These are phyloP conservation scores for Colletotrichum eremochloae DNA, from an alignment of 2,329 filamentous ascomycete genomes.

Conservation along the genomic window DNA sequence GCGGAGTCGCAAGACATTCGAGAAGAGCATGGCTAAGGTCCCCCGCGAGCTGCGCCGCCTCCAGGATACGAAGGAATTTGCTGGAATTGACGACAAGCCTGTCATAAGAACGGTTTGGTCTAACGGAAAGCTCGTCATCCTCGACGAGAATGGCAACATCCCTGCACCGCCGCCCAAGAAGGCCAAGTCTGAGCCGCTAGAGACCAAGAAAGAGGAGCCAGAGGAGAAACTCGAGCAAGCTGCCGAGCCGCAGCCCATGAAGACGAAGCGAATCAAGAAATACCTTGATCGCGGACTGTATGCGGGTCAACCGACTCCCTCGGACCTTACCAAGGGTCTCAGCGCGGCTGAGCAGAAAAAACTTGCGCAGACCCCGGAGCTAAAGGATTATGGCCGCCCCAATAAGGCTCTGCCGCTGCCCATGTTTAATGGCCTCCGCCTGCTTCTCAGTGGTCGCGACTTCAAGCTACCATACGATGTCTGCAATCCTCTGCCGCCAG, in stretches of 20 bases:
- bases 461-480: constrained; percentile 93
- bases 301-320: constrained; percentile 78
- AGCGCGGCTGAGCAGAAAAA: constrained; percentile 64
- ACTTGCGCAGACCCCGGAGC: constrained; percentile 61
- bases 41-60: constrained; percentile 71
- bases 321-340: constrained; percentile 63
- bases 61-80: constrained; percentile 73
- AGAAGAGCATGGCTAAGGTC: constrained; percentile 61
- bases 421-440: constrained; percentile 81
- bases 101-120: constrained; percentile 73
- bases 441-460: constrained; percentile 79
- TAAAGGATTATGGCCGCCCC: constrained; percentile 59
- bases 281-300: constrained; percentile 89
- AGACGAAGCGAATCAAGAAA: constrained; percentile 72
- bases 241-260: constrained; percentile 49
- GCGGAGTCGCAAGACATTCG: constrained; percentile 67
- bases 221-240: constrained; percentile 55
- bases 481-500: constrained; percentile 87
- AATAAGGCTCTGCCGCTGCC: constrained; percentile 78
- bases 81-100: constrained; percentile 69
- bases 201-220: constrained; percentile 44
- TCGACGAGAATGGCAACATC: constrained; percentile 54
- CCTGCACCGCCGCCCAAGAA: constrained; percentile 47
- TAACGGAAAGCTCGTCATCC: constrained; percentile 72
- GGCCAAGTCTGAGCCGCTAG: constrained; percentile 45